Evolutionary conservation across 345 rosid genomes (phyloP).

Genomic region (Dovyalis caffra): DNA sequence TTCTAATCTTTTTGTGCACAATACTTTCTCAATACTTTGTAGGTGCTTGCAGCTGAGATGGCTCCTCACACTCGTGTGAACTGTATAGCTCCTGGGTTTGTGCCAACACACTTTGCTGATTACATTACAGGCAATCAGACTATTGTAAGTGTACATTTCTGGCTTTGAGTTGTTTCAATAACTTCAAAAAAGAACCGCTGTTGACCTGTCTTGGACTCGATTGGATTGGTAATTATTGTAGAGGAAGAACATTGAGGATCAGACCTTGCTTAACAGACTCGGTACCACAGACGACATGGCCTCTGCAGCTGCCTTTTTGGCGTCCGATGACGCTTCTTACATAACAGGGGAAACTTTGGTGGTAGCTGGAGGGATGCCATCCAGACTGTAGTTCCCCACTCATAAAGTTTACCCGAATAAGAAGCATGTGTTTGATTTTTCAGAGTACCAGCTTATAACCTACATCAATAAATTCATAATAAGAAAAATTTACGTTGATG

Average conservation of each 20-base stretch:
- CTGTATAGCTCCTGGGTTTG: conserved; percentile 83
- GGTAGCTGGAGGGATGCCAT: conserved; percentile 79
- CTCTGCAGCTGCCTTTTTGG: conserved; percentile 68
- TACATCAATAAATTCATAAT: background rate
- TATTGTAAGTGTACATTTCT: conserved; percentile 38
- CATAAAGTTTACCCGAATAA: background rate
- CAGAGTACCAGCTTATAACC: background rate
- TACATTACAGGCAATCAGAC: conserved; percentile 48
- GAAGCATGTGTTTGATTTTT: background rate
- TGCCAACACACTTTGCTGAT: conserved; percentile 75
- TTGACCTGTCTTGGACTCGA: background rate
- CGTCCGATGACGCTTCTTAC: conserved; percentile 74
- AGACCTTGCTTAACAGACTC: conserved; percentile 64
- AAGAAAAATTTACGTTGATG: background rate
- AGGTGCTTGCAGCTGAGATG: conserved; percentile 95
- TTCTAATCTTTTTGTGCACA: too few relatives aligned
- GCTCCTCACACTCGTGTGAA: conserved; percentile 81
- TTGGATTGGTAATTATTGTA: conserved; percentile 19
- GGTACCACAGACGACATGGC: conserved; percentile 81
- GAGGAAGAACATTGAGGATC: conserved; percentile 51
- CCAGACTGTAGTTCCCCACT: conserved; percentile 50
- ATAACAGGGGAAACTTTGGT: conserved; percentile 78
- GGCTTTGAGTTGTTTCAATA: background rate
- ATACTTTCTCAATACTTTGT: background rate
- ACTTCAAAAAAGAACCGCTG: background rate